Base-by-base conservation (phyloP, 1,139 yeast species). In the Hansenula anomala region DNA sequence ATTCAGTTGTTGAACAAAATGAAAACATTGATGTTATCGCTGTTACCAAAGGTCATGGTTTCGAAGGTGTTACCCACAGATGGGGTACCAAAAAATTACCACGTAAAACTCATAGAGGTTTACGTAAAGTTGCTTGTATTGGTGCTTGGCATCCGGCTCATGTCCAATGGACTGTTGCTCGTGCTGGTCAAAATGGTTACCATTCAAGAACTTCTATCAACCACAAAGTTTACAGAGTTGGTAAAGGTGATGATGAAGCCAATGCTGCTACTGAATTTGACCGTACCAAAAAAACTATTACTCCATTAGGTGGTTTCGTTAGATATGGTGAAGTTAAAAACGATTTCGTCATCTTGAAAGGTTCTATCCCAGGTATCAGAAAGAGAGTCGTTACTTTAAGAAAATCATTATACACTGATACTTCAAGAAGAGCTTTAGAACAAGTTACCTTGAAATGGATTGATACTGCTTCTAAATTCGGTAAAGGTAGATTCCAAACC, bases 111-210 rank as follows among this genome's bases (percentile, higher is more conserved):
- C 99, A 92, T 78, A 89, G 97, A 85, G 99, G 99, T 92, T 82
- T 90, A 71, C 89, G 99, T 84, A 94, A 94, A 89, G 98, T 92
- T 75, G 99, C 98, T 69, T 92, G 99, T 89, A 94, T 92, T 68
- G 99, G 99, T 84, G 97, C 99, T 69, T 92, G 99, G 99, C 98
- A 92, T 80, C 98, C 98, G 75, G 85, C 96, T 77, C 96, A 92
- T 80, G 99, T 92, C 69, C 78, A 82, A 76, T 92, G 95, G 95
- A 86, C 97, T 68, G 98, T 92, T 75, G 97, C 98, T 65, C 89
- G 99, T 79, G 97, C 98, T 64, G 99, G 99, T 92, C 98, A 92
- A 82, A 88, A 84, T 80, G 99, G 99, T 88, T 92, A 86, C 96
- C 98, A 92, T 79, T 96, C 89, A 94, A 90, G 99, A 86, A 92